Evolutionary conservation across 192 early-diverging fungal species (phyloP).

Genomic region (Backusella westeae): DNA sequence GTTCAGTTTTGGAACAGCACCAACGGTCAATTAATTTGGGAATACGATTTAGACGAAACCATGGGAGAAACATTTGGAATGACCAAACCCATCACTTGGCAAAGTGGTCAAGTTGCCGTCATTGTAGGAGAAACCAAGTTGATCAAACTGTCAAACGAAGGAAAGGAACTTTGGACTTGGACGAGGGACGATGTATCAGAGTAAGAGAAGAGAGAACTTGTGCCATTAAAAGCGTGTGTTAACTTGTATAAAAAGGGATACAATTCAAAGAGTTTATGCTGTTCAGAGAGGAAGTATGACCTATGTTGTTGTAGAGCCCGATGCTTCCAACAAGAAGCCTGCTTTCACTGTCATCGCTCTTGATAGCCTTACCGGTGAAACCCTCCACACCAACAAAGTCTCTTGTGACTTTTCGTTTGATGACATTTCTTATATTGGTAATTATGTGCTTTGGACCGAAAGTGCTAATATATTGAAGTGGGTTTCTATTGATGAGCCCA

Average conservation of each 20-base stretch:
- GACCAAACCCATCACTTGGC: neutral
- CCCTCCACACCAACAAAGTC: slow-evolving; percentile 38
- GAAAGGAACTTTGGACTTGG: slow-evolving; percentile 20
- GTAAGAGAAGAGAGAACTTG: neutral
- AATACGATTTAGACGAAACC: slow-evolving; percentile 1
- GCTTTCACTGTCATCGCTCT: neutral
- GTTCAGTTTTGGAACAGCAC: slow-evolving; percentile 35
- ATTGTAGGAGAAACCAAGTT: neutral
- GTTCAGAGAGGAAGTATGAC: neutral
- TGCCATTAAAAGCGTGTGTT: neutral
- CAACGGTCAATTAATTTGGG: slow-evolving; percentile 38
- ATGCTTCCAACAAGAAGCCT: slow-evolving; percentile 10
- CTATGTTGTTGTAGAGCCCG: slow-evolving; percentile 34
- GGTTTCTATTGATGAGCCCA: slow-evolving; percentile 17
- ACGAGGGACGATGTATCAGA: neutral
- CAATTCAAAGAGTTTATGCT: neutral
- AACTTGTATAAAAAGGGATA: neutral
- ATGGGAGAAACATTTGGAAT: slow-evolving; percentile 1
- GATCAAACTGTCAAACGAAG: slow-evolving; percentile 16
- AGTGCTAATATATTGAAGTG: slow-evolving; percentile 33
- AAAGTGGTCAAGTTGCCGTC: slow-evolving; percentile 13
- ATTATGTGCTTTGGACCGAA: slow-evolving; percentile 51
- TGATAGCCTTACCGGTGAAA: neutral
- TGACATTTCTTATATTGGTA: slow-evolving; percentile 41
- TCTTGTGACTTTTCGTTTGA: slow-evolving; percentile 35